Base-by-base conservation (phyloP, 495 filamentous ascomycete genomes). In the Chlorociboria aeruginascens region DNA sequence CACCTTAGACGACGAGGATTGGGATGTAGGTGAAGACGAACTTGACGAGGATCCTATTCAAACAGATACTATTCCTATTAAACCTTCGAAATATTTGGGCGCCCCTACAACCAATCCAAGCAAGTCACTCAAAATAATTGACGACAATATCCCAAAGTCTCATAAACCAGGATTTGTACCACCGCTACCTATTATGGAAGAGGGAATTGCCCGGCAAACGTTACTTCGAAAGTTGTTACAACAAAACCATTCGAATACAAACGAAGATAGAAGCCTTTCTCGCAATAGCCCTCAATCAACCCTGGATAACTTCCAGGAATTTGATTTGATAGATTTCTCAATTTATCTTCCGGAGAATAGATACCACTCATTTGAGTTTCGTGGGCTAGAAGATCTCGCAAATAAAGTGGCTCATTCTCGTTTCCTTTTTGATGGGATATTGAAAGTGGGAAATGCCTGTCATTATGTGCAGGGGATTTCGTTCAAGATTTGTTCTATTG, bases 381-480 rank as follows among this genome's bases (percentile, higher is more conserved):
- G 68, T 7, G 62, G 74, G 0, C 57, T 81, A 1, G 70, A 79
- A n/a, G 61, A 72, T 25, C 54, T 81, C 12, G 54, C 60, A 0
- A 61, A 64, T 8, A 69, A 64, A 28, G 3, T 7, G 0, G 30
- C 16, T 8, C 46, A 46, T 39, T 40, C 42, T 13, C 40, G 28
- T 13, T 67, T 71, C 28, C 72, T 66, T 45, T 76, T 86, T 42
- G 76, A 85, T 56, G 84, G 83, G 0, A 55, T 78, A 2, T 62
- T 86, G 9, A 66, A 60, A 9, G 38, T 63, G 29, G 77, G 73
- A 1, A 49, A 63, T 10, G 46, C 40, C 2, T 44, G 48, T 0
- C 59, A 62, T 12, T 83, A 73, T 53, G 65, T 86, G 2, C 60
- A 70, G 35, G 60, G 52, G 32, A 65, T 84, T 6, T 69, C 70